phyloP scores from a whole-genome alignment of 2,329 filamentous ascomycete species.

The Fusarium incarnatum region DNA sequence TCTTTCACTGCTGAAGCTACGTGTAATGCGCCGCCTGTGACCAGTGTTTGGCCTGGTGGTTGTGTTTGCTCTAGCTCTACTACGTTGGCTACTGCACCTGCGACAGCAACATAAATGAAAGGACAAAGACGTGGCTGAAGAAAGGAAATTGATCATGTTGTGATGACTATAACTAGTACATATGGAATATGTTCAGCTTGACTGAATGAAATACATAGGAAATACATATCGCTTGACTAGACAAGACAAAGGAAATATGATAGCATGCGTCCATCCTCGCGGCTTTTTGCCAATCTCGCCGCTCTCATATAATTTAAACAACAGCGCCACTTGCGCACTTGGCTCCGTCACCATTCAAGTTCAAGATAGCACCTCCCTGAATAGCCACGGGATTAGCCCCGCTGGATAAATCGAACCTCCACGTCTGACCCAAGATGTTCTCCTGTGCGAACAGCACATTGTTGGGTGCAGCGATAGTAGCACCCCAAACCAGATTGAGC shows the following conservation, averaged over 20 bases:
- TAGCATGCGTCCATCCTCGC: slow-evolving; percentile 20
- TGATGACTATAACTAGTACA: slow-evolving; percentile 25
- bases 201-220: too few relatives aligned
- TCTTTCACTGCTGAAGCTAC: slow-evolving; percentile 57
- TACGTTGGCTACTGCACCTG: slow-evolving; percentile 32
- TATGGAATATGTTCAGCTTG: too few relatives aligned
- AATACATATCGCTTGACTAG: slow-evolving; percentile 8
- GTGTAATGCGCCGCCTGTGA: slow-evolving; percentile 58
- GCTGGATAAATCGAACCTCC: slow-evolving; percentile 12
- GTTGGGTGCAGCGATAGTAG: background rate
- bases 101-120: too few relatives aligned
- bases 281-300: slow-evolving; percentile 33
- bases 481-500: slow-evolving; percentile 18
- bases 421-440: slow-evolving; percentile 3
- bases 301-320: background rate
- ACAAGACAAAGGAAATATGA: slow-evolving; percentile 28
- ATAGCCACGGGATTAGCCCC: background rate
- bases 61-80: slow-evolving; percentile 55
- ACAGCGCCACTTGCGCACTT: slow-evolving; percentile 18
- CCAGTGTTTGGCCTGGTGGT: slow-evolving; percentile 55
- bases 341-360: slow-evolving; percentile 27
- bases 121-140: slow-evolving; percentile 6
- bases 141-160: slow-evolving; percentile 22
- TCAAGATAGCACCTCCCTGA: slow-evolving; percentile 8
- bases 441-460: slow-evolving; percentile 24